Evolutionary conservation across 1,139 yeast genomes (phyloP).

Genomic region (Yamadazyma siamensis): DNA sequence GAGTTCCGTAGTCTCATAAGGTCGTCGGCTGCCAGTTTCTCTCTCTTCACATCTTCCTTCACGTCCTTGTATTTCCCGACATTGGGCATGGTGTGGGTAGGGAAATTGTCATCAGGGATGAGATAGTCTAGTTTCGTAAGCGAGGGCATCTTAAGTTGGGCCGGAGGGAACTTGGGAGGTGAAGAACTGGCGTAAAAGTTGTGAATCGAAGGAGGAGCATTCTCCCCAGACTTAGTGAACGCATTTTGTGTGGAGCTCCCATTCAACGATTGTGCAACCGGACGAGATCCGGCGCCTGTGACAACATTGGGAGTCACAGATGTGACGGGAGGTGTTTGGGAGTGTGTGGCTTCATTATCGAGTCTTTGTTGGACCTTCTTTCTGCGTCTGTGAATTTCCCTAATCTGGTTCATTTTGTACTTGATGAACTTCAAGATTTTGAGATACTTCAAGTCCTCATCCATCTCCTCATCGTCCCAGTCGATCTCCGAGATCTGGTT

Average conservation of each 20-base stretch:
- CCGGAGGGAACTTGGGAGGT: slow-evolving; percentile 8
- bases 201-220: slow-evolving; percentile 7
- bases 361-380: slow-evolving; percentile 2
- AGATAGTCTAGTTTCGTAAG: slow-evolving; percentile 28
- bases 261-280: not conserved
- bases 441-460: slow-evolving; percentile 46
- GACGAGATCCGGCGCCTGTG: too few species aligned
- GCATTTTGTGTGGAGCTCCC: too few species aligned
- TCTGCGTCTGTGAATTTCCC: slow-evolving; percentile 9
- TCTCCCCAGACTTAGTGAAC: too few species aligned
- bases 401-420: slow-evolving; percentile 27
- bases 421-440: slow-evolving; percentile 42
- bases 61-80: slow-evolving; percentile 6
- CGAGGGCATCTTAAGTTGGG: slow-evolving; percentile 23
- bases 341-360: not conserved
- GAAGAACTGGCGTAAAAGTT: slow-evolving; percentile 6
- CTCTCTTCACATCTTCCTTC: slow-evolving; percentile 25
- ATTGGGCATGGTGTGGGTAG: slow-evolving; percentile 16
- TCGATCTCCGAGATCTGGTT: slow-evolving; percentile 27
- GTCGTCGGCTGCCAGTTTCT: slow-evolving; percentile 36
- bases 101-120: slow-evolving; percentile 25
- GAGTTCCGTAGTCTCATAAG: slow-evolving; percentile 26
- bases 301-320: not conserved
- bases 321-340: not conserved
- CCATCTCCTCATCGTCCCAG: slow-evolving; percentile 52